These are phyloP conservation scores for Yarrowia deformans DNA, from an alignment of 805 yeast species.

Conservation along the genomic window DNA sequence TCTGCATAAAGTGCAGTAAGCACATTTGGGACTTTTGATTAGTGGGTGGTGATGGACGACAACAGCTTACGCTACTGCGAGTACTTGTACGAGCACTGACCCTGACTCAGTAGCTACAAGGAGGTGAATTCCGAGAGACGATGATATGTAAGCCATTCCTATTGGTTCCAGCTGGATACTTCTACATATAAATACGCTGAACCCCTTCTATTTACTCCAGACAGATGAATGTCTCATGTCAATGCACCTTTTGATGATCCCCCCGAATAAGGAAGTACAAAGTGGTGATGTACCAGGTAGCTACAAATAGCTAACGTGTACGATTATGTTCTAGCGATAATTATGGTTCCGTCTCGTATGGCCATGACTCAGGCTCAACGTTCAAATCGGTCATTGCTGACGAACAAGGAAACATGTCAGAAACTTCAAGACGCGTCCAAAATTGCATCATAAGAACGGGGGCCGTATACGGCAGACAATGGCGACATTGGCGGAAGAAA, in stretches of 20 bases:
- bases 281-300: too few relatives aligned
- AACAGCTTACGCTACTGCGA: too few relatives aligned
- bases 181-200: too few relatives aligned
- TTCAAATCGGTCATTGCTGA: neutral
- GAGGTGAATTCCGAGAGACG: neutral
- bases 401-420: neutral
- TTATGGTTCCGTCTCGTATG: too few relatives aligned
- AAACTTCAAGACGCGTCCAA: too few relatives aligned
- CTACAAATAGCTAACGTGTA: too few relatives aligned
- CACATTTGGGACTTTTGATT: conserved; percentile 15
- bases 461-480: neutral
- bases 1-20: conserved; percentile 24
- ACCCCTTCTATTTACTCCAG: neutral
- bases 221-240: neutral
- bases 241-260: neutral
- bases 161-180: too few relatives aligned
- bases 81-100: too few relatives aligned
- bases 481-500: too few relatives aligned
- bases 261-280: neutral
- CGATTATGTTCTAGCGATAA: too few relatives aligned
- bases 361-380: too few relatives aligned
- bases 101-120: too few relatives aligned
- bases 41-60: neutral
- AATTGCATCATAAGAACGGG: neutral
- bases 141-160: neutral